A percentile compares a stretch with the other conserved stretches of the same genome.
phyloP scores from a whole-genome alignment of 2,329 filamentous ascomycete species.

The Chaetomium globosum region DNA sequence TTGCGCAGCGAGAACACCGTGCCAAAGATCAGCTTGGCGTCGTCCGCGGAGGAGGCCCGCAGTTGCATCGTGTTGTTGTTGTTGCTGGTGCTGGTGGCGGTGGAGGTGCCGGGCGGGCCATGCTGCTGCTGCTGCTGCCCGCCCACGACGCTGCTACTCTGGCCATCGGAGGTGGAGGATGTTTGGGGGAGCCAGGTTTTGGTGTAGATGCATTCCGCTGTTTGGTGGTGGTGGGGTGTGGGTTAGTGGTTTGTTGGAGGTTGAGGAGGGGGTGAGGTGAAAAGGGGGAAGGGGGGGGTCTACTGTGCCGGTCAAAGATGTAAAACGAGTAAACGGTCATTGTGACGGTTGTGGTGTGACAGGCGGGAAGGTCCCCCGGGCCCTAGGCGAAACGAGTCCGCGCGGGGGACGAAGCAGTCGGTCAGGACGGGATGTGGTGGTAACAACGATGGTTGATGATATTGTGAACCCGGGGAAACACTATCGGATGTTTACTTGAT shows the following conservation, averaged over 20 bases:
- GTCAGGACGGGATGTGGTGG: slow-evolving; percentile 1
- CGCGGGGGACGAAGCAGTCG: slow-evolving; percentile 21
- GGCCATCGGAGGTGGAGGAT: slow-evolving; percentile 24
- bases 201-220: slow-evolving; percentile 97
- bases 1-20: slow-evolving; percentile 95
- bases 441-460: slow-evolving; percentile 7
- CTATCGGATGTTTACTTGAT: background rate
- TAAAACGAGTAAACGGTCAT: slow-evolving; percentile 99
- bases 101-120: too few species aligned
- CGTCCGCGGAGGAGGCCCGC: slow-evolving; percentile 63
- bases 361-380: slow-evolving; percentile 17
- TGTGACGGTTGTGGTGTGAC: slow-evolving; percentile 63
- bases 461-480: background rate
- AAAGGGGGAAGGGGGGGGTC: slow-evolving; percentile 37
- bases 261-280: background rate
- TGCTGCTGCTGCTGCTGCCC: too few species aligned
- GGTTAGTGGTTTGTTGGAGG: slow-evolving; percentile 2
- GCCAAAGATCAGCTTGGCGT: slow-evolving; percentile 96
- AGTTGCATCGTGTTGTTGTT: slow-evolving; percentile 22
- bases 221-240: slow-evolving; percentile 24
- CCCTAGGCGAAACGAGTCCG: slow-evolving; percentile 25
- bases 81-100: background rate
- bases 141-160: too few species aligned
- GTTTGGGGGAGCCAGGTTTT: slow-evolving; percentile 71
- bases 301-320: slow-evolving; percentile 98